Conservation (phyloP, 371 early-diverging fungal genomes). For the Mortierella sp. region DNA sequence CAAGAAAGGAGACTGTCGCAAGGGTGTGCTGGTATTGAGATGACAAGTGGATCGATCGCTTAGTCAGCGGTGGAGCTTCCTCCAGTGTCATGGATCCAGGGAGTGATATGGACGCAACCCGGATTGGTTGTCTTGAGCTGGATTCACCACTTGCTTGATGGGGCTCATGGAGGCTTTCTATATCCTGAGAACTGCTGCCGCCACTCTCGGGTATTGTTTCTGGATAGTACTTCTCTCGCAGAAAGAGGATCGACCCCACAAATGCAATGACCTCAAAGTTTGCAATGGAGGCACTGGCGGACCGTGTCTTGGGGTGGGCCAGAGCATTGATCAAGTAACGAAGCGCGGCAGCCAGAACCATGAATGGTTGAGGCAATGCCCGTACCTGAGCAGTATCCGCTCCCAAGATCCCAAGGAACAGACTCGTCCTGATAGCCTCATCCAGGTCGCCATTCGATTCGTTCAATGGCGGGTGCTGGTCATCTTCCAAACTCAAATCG, state of each 20-base stretch:
- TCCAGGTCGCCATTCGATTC: too few relatives aligned
- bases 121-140: background rate
- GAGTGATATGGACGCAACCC: background rate
- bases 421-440: conserved; percentile 35
- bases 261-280: conserved; percentile 52
- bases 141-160: too few relatives aligned
- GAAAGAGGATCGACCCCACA: conserved; percentile 41
- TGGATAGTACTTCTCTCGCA: conserved; percentile 28
- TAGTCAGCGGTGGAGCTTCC: conserved; percentile 47
- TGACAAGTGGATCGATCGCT: conserved; percentile 46
- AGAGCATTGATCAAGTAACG: conserved; percentile 46
- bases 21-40: conserved; percentile 48
- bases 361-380: conserved; percentile 25
- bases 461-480: too few relatives aligned
- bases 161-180: background rate
- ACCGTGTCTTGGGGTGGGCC: conserved; percentile 44
- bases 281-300: conserved; percentile 35
- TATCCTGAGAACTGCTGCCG: background rate
- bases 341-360: conserved; percentile 46
- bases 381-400: conserved; percentile 39
- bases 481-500: conserved; percentile 1
- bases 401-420: conserved; percentile 43
- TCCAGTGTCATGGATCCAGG: conserved; percentile 10
- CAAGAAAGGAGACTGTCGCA: conserved; percentile 35
- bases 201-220: conserved; percentile 11